Evolutionary conservation across 495 filamentous ascomycete species (phyloP).

Genomic region (Hypoxylon crocopeplum): DNA sequence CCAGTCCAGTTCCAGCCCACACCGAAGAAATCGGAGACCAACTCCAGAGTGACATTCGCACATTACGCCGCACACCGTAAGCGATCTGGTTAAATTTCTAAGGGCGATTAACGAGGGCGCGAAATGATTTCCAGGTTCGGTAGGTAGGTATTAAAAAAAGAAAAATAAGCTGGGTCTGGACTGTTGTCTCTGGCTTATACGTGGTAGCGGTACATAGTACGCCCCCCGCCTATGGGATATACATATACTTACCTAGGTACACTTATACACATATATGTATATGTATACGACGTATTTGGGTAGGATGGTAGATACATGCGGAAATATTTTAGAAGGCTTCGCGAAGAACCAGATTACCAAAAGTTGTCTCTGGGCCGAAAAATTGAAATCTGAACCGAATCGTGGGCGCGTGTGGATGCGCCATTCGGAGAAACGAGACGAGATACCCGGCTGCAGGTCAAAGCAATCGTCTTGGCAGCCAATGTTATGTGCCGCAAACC

Average conservation of each 20-base stretch:
- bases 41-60: slow-evolving; percentile 4
- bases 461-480: slow-evolving; percentile 19
- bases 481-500: slow-evolving; percentile 33
- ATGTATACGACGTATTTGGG: not conserved
- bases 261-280: not conserved
- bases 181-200: not conserved
- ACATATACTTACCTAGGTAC: slow-evolving; percentile 3
- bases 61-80: slow-evolving; percentile 10
- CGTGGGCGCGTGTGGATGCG: slow-evolving; percentile 24
- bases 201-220: too few species aligned
- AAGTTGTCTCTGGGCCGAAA: slow-evolving; percentile 22
- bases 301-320: slow-evolving; percentile 1
- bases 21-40: not conserved
- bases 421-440: slow-evolving; percentile 40
- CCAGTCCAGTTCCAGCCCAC: not conserved
- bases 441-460: slow-evolving; percentile 42
- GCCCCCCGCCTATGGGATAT: not conserved
- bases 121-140: slow-evolving; percentile 35
- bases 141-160: slow-evolving; percentile 22
- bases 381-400: slow-evolving; percentile 38
- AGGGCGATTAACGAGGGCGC: slow-evolving; percentile 7
- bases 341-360: slow-evolving; percentile 26
- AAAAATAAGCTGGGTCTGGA: slow-evolving; percentile 11
- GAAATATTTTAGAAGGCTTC: slow-evolving; percentile 38
- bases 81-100: slow-evolving; percentile 35